Evolutionary conservation across 805 yeast species (phyloP), one percentile per base, ranked within the genome.

Genomic region (Lipomyces yamanashiensis): DNA sequence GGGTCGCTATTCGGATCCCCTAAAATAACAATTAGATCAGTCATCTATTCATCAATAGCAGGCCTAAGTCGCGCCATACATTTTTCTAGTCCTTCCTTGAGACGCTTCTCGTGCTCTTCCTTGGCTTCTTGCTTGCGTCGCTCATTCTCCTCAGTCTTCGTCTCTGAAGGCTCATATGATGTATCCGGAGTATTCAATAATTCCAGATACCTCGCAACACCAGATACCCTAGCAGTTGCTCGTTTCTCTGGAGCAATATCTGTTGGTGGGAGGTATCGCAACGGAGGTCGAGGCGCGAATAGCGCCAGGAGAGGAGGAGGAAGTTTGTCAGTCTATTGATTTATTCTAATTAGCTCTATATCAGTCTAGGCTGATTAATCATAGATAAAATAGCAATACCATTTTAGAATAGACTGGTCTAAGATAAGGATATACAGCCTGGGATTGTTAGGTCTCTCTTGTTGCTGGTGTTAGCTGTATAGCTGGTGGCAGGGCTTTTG

Each of bases 1-100:
- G 84, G 82, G 70, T 88, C 92, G 0, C 73, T 70, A 2, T 74
- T 73, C 0, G 92, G 91, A 58, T 85, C 75, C 89, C 89, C 71
- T 68, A 51, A 7, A 47, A 15, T 7, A 15, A 4, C 5, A 44
- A 23, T 3, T 13, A 13, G 4, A n/a, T 39, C n/a, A 39, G 43
- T 6, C n/a, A 39, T 39, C n/a, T 39, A n/a, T 13, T 39, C n/a
- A 39, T 13, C 3, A 39, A n/a, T 39, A 39, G 6, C 7, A 28
- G 21, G 13, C 17, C 28, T 13, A 15, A n/a, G 10, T 41, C 28
- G n/a, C 28, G 7, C 50, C 70, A 8, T 60, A 66, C 72, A 78
- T 2, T 73, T 64, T 2, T 71, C 61, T 13, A 78, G 67, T 21
- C 76, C 79, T 9, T 75, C 71, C 39, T 80, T 76, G 36, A 84